A percentile compares a stretch with the other conserved stretches of the same genome.
phyloP scores from a whole-genome alignment of 2,329 filamentous ascomycete genomes.

The Juglanconis sp. region DNA sequence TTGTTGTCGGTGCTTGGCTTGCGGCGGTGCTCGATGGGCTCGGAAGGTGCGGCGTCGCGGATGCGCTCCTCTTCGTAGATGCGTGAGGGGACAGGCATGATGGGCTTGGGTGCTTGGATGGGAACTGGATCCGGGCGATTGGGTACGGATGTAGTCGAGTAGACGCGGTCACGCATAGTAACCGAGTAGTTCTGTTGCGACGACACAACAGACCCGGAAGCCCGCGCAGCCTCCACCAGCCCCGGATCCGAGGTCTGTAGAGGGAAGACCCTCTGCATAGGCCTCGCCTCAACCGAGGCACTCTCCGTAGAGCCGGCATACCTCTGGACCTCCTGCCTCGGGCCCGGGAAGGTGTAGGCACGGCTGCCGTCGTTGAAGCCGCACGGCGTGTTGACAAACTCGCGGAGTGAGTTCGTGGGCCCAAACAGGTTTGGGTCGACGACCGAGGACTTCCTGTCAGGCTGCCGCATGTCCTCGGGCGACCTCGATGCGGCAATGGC shows the following conservation, averaged over 20 bases:
- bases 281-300: slow-evolving; percentile 31
- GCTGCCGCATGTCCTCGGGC: slow-evolving; percentile 2
- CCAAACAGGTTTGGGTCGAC: slow-evolving; percentile 60
- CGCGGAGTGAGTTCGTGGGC: slow-evolving; percentile 58
- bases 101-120: slow-evolving; percentile 82
- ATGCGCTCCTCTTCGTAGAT: slow-evolving; percentile 56
- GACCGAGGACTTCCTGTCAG: slow-evolving; percentile 42
- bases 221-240: slow-evolving; percentile 55
- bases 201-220: slow-evolving; percentile 40
- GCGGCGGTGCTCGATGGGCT: slow-evolving; percentile 25
- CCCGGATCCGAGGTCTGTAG: slow-evolving; percentile 63
- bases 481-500: neutral
- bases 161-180: slow-evolving; percentile 30
- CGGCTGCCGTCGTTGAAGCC: slow-evolving; percentile 45
- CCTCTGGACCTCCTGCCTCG: neutral
- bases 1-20: slow-evolving; percentile 26
- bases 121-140: slow-evolving; percentile 59
- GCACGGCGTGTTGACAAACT: slow-evolving; percentile 52
- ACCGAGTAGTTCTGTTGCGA: slow-evolving; percentile 19
- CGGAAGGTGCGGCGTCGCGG: slow-evolving; percentile 35
- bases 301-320: slow-evolving; percentile 31
- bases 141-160: neutral
- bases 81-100: slow-evolving; percentile 66
- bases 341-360: slow-evolving; percentile 25
- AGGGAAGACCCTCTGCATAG: slow-evolving; percentile 64